phyloP scores from a whole-genome alignment of 371 early-diverging fungal genomes.

The Mortierella sp. region DNA sequence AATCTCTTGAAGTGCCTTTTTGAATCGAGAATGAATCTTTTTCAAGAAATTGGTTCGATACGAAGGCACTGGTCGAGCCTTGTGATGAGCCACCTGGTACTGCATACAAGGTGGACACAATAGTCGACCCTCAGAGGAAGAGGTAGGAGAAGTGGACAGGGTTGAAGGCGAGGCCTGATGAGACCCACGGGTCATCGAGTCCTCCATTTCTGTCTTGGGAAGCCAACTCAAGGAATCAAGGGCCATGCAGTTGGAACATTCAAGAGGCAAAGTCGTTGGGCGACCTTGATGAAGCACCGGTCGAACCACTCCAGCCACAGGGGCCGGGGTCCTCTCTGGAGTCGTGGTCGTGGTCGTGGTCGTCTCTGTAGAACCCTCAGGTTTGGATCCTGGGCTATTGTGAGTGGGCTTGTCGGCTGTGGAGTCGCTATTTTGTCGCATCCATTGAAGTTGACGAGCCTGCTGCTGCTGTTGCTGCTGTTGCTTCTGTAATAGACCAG shows the following conservation, averaged over 20 bases:
- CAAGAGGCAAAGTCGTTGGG: conserved; percentile 18
- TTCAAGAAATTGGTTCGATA: conserved; percentile 47
- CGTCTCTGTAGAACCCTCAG: too few relatives aligned
- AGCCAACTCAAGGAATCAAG: conserved; percentile 38
- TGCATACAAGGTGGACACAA: conserved; percentile 41
- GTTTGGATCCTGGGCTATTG: too few relatives aligned
- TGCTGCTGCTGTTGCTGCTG: conserved; percentile 1
- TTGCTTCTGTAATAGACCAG: conserved; percentile 2
- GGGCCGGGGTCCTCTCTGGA: too few relatives aligned
- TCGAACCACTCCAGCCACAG: too few relatives aligned
- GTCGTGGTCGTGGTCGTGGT: too few relatives aligned
- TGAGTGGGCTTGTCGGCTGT: too few relatives aligned
- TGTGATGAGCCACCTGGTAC: conserved; percentile 34
- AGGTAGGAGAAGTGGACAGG: neutral
- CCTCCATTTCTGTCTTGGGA: conserved; percentile 15
- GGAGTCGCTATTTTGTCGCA: conserved; percentile 8
- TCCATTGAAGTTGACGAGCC: neutral
- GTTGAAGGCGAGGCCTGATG: neutral
- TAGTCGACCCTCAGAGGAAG: neutral
- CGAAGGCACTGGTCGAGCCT: conserved; percentile 35
- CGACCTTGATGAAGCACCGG: too few relatives aligned
- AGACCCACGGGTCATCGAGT: too few relatives aligned
- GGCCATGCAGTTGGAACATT: conserved; percentile 51
- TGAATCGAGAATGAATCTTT: conserved; percentile 46
- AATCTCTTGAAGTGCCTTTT: conserved; percentile 47